phyloP scores from a whole-genome alignment of 768 basidiomycete genomes.

The Serendipita sp. region DNA sequence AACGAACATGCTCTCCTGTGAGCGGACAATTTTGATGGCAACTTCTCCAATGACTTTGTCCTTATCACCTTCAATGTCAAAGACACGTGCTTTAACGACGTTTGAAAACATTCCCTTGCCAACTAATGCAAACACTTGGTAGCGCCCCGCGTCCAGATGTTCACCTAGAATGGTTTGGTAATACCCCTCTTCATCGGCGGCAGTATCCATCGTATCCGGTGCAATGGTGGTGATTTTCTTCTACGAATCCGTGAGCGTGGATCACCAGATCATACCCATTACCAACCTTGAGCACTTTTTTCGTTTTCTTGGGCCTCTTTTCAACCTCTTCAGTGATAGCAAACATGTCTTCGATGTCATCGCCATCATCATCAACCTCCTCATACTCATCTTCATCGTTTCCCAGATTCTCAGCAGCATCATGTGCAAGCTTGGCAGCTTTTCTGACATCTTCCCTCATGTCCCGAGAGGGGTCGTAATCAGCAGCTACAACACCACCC shows the following conservation, averaged over 20 bases:
- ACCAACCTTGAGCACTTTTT: constrained; percentile 23
- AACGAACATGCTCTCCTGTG: constrained; percentile 90
- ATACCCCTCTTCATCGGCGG: constrained; percentile 89
- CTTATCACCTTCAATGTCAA: constrained; percentile 38
- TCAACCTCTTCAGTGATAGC: constrained; percentile 34
- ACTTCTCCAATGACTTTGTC: constrained; percentile 55
- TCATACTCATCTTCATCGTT: constrained; percentile 35
- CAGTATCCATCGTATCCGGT: constrained; percentile 67
- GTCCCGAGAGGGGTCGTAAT: constrained; percentile 79
- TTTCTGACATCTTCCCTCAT: constrained; percentile 64
- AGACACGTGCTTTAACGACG: constrained; percentile 77
- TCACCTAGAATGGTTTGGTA: constrained; percentile 91
- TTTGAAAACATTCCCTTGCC: constrained; percentile 99
- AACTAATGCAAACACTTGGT: constrained; percentile 88
- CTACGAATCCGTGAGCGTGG: constrained; percentile 3
- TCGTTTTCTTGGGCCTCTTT: constrained; percentile 38
- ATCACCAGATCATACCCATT: background rate
- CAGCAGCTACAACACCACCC: constrained; percentile 77
- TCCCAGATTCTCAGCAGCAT: constrained; percentile 17
- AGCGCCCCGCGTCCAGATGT: constrained; percentile 77
- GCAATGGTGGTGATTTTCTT: constrained; percentile 41
- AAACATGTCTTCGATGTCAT: constrained; percentile 95
- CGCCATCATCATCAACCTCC: constrained; percentile 49
- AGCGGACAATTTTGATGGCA: constrained; percentile 92
- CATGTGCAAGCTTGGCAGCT: constrained; percentile 27